A percentile compares a stretch with the other conserved stretches of the same genome.
Conservation (phyloP, 345 rosid species). For the Citrus australasica region DNA sequence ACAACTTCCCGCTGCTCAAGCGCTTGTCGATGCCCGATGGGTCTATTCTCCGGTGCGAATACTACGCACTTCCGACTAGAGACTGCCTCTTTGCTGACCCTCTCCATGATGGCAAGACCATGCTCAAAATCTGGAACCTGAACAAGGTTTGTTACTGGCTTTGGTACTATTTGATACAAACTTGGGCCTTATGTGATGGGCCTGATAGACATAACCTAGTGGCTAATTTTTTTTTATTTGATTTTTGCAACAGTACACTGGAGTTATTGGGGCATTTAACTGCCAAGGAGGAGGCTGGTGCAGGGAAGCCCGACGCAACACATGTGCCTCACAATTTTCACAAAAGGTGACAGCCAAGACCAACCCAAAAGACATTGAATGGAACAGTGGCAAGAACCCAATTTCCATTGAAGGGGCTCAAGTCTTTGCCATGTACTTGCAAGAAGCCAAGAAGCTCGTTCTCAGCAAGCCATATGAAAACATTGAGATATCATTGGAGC, state of each 20-base stretch:
- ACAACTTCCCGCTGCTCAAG: constrained; percentile 66
- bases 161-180: background rate
- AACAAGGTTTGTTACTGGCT: constrained; percentile 56
- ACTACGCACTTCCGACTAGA: constrained; percentile 87
- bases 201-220: background rate
- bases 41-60: constrained; percentile 72
- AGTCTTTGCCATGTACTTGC: constrained; percentile 65
- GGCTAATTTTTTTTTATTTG: background rate
- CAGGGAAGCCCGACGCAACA: constrained; percentile 73
- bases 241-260: constrained; percentile 50
- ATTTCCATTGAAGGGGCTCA: constrained; percentile 55
- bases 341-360: constrained; percentile 49
- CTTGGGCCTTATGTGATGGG: background rate
- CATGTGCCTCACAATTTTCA: constrained; percentile 63
- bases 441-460: constrained; percentile 62
- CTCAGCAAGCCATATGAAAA: constrained; percentile 47
- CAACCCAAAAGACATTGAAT: constrained; percentile 60
- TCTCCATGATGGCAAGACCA: constrained; percentile 96
- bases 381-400: constrained; percentile 76
- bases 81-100: constrained; percentile 90
- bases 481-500: constrained; percentile 61
- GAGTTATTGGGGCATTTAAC: constrained; percentile 84
- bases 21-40: constrained; percentile 77
- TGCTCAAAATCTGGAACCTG: constrained; percentile 99
- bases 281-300: constrained; percentile 99